Evolutionary conservation across 192 early-diverging fungal genomes (phyloP).

Genomic region (Backusella tuberculispora): DNA sequence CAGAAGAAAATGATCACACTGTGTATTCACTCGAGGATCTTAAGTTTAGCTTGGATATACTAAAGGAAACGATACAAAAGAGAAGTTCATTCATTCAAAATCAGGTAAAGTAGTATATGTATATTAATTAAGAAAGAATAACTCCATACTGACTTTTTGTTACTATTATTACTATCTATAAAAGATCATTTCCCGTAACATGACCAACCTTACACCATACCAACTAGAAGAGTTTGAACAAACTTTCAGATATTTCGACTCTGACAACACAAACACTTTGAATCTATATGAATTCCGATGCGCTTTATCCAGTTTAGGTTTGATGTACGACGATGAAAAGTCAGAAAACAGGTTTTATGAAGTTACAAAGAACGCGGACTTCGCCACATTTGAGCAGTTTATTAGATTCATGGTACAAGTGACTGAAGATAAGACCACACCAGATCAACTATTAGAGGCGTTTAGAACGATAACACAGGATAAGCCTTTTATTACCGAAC

Average conservation of each 20-base stretch:
- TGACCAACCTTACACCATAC: slow-evolving; percentile 91
- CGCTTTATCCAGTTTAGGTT: slow-evolving; percentile 78
- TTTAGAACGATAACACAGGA: slow-evolving; percentile 87
- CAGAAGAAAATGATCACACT: slow-evolving; percentile 93
- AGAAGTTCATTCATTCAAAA: slow-evolving; percentile 92
- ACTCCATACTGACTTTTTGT: neutral
- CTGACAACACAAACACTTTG: slow-evolving; percentile 80
- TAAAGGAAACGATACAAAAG: slow-evolving; percentile 80
- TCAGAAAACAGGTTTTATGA: slow-evolving; percentile 70
- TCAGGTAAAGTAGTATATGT: slow-evolving; percentile 57
- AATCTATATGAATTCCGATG: slow-evolving; percentile 82
- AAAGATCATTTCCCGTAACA: slow-evolving; percentile 84
- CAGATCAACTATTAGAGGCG: slow-evolving; percentile 83
- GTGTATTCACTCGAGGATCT: slow-evolving; percentile 92
- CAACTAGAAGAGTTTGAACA: slow-evolving; percentile 92
- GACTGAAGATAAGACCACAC: slow-evolving; percentile 89
- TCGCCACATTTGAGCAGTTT: slow-evolving; percentile 87
- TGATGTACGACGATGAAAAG: slow-evolving; percentile 76
- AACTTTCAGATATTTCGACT: slow-evolving; percentile 93
- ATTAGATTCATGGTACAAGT: slow-evolving; percentile 84
- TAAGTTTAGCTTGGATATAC: slow-evolving; percentile 80
- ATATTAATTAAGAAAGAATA: neutral
- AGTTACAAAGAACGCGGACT: slow-evolving; percentile 60
- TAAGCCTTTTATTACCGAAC: slow-evolving; percentile 85
- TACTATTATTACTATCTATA: slow-evolving; percentile 12